phyloP scores from a whole-genome alignment of 768 basidiomycete genomes.

The Termitomyces sp. region DNA sequence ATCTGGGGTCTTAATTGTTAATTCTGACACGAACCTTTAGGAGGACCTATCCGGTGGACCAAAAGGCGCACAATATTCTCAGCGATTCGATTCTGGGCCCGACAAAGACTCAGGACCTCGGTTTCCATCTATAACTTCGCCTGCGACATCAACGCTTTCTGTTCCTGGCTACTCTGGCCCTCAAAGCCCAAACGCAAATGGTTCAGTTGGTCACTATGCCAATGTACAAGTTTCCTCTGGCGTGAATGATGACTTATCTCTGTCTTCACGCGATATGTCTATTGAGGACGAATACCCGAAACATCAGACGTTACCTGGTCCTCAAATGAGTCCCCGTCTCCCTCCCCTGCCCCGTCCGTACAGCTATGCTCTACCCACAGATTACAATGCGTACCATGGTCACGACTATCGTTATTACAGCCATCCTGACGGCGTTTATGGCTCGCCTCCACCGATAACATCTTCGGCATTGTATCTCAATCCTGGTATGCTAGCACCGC shows the following conservation, averaged over 20 bases:
- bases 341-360: constrained; percentile 44
- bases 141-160: constrained; percentile 31
- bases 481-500: constrained; percentile 18
- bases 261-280: constrained; percentile 46
- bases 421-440: constrained; percentile 46
- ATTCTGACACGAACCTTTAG: constrained; percentile 22
- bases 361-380: constrained; percentile 44
- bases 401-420: constrained; percentile 46
- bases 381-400: constrained; percentile 58
- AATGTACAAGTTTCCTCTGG: constrained; percentile 27
- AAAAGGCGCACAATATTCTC: constrained; percentile 47
- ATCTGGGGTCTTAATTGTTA: not conserved
- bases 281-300: constrained; percentile 21
- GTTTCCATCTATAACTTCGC: constrained; percentile 36
- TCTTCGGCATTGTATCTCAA: constrained; percentile 38
- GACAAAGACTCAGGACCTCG: constrained; percentile 36
- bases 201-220: constrained; percentile 9
- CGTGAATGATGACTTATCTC: constrained; percentile 49
- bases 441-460: constrained; percentile 35
- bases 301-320: constrained; percentile 18
- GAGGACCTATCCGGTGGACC: constrained; percentile 39
- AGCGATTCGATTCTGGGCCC: constrained; percentile 42
- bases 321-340: constrained; percentile 23
- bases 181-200: not conserved
- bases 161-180: constrained; percentile 20